These are phyloP conservation scores for Penicillium psychrofluorescens DNA, from an alignment of 495 filamentous ascomycete species.

Conservation along the genomic window DNA sequence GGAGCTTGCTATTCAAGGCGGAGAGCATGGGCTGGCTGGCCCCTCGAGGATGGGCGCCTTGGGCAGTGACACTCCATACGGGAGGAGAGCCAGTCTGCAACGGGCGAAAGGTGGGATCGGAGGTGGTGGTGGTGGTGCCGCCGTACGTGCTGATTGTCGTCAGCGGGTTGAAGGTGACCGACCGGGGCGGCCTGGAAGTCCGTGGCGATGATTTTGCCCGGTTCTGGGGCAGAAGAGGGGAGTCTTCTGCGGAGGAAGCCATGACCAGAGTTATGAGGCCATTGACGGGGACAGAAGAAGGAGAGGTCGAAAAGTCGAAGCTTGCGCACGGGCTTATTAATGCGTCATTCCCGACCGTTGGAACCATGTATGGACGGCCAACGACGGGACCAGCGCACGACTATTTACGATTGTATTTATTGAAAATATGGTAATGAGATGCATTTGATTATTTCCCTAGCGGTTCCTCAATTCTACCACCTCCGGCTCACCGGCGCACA, in stretches of 20 bases:
- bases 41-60: conserved; percentile 21
- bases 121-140: conserved; percentile 25
- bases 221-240: conserved; percentile 41
- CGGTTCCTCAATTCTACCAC: no score
- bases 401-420: no score
- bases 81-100: conserved; percentile 33
- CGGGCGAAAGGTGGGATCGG: conserved; percentile 36
- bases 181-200: conserved; percentile 41
- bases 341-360: no score
- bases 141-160: conserved; percentile 52
- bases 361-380: no score
- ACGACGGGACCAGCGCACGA: no score
- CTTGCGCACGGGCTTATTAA: conserved; percentile 13
- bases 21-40: conserved; percentile 65
- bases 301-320: conserved; percentile 14
- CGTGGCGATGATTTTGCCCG: conserved; percentile 36
- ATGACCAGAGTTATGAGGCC: conserved; percentile 20
- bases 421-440: no score
- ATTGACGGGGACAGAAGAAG: conserved; percentile 8
- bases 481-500: conserved; percentile 25
- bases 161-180: conserved; percentile 64
- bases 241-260: conserved; percentile 37
- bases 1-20: conserved; percentile 77
- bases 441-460: no score
- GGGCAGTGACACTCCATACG: conserved; percentile 24